A percentile compares a stretch with the other conserved stretches of the same genome.
Evolutionary conservation across 352 stramenopile genomes (phyloP).

Genomic region (Globisporangium canariense): DNA sequence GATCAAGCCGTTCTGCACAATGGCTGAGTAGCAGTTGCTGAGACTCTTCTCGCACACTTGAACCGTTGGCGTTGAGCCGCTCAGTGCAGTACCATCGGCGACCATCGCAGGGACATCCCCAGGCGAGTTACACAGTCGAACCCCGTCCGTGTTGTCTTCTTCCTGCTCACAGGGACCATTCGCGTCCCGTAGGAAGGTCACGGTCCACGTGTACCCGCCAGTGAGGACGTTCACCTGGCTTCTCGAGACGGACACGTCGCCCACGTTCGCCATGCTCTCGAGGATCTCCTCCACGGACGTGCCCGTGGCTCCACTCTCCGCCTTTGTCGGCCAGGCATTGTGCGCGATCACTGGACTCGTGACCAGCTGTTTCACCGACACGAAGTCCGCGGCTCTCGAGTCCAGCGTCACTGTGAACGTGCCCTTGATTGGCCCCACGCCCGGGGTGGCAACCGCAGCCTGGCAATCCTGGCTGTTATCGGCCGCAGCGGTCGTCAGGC

Average conservation of each 20-base stretch:
- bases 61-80: conserved; percentile 29
- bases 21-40: conserved; percentile 19
- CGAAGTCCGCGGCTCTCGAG: conserved; percentile 56
- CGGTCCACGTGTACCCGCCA: conserved; percentile 93
- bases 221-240: conserved; percentile 81
- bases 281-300: conserved; percentile 95
- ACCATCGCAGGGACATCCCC: conserved; percentile 90
- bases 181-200: conserved; percentile 92
- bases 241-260: conserved; percentile 90
- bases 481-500: conserved; percentile 56
- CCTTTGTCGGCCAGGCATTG: conserved; percentile 90
- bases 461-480: conserved; percentile 55
- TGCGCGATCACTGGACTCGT: conserved; percentile 86
- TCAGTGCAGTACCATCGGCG: conserved; percentile 22
- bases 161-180: conserved; percentile 61
- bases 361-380: conserved; percentile 56
- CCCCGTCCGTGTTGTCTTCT: conserved; percentile 42
- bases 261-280: conserved; percentile 92
- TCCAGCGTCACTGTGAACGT: conserved; percentile 91
- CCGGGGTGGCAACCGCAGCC: conserved; percentile 21
- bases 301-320: conserved; percentile 86
- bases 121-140: conserved; percentile 89
- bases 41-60: conserved; percentile 28
- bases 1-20: conserved; percentile 63
- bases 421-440: conserved; percentile 87